Conservation (phyloP, 208 protist genomes). For the Perkinsela sp. region DNA sequence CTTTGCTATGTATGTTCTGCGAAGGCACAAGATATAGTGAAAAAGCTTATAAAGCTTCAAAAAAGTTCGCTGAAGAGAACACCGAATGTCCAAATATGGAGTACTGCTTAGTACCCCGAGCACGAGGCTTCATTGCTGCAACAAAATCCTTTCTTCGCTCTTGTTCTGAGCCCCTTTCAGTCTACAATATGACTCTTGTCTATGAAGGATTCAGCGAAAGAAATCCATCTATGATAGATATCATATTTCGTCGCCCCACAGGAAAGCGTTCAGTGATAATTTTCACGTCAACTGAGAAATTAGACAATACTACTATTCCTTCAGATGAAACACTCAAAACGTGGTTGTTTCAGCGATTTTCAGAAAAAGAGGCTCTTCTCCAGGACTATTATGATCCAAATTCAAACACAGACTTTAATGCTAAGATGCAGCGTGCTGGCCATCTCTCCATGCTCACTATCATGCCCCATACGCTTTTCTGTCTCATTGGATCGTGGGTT, state of each 20-base stretch:
- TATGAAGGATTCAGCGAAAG: conserved; percentile 1
- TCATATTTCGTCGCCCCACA: background rate
- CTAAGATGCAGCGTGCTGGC: no score
- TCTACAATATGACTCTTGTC: conserved; percentile 3
- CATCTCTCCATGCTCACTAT: background rate
- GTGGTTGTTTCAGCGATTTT: background rate
- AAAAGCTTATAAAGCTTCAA: background rate
- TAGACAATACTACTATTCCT: background rate
- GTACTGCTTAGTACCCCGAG: background rate
- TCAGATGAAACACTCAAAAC: background rate
- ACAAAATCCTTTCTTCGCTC: background rate
- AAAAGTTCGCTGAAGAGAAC: conserved; percentile 1
- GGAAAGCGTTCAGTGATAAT: background rate
- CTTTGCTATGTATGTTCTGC: conserved; percentile 1
- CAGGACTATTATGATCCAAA: background rate
- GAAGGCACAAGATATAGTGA: conserved; percentile 1
- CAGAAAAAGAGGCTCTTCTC: background rate
- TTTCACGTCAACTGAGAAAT: background rate
- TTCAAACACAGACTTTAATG: no score
- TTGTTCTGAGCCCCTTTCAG: background rate
- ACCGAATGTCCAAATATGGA: background rate
- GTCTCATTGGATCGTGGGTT: background rate
- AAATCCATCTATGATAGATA: background rate
- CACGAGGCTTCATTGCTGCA: conserved; percentile 4
- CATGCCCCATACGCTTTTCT: background rate